Base-by-base conservation (phyloP, 345 rosid genomes). In the Eucalyptus paniculata region DNA sequence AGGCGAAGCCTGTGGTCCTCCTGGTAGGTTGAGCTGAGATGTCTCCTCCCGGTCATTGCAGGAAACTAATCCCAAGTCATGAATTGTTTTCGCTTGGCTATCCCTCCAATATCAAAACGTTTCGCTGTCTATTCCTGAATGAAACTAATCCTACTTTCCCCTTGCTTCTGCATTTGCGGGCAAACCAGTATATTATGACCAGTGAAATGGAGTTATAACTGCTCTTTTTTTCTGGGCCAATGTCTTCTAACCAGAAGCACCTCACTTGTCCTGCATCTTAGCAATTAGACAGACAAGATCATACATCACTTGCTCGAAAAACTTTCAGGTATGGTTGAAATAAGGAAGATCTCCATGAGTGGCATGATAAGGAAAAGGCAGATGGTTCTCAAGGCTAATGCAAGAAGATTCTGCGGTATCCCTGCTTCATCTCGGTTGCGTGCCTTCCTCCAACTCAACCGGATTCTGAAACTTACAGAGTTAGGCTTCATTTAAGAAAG, bases 261-360 rank as follows among this genome's bases (percentile, higher is more conserved):
- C 99, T 93, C 97, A 97, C 50, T 91, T 91, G 37, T 96, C 97
- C 60, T 97, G 99, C 99, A 97, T 96, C 99, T 97, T 95, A 89
- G 28, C 87, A 89, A 81, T 86, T 83, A 53, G 86, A 86, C 51
- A 50, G 58, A 49, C 89, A 90, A 88, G 86, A 49, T 86, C 45
- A 42, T 72, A n/a, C 86, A 89, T 89, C 32, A 92, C 44, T 53
- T 30, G 12, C 32, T 56, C 23, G 21, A 18, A 7, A 56, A 56
- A n/a, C 30, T 51, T 23, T 85, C 21, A 34, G 50, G n/a, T 60
- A 12, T 26, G 7, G 30, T 60, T 26, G n/a, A 60, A 28, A 24
- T 60, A 60, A 58, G 65, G 14, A 62, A 15, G 72, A 30, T 62
- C 72, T 14, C 37, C 72, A 14, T 62, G 72, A 3, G 10, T n/a